These are phyloP conservation scores for Monilinia vaccinii-corymbosi DNA, from an alignment of 2,329 filamentous ascomycete species.

Conservation along the genomic window DNA sequence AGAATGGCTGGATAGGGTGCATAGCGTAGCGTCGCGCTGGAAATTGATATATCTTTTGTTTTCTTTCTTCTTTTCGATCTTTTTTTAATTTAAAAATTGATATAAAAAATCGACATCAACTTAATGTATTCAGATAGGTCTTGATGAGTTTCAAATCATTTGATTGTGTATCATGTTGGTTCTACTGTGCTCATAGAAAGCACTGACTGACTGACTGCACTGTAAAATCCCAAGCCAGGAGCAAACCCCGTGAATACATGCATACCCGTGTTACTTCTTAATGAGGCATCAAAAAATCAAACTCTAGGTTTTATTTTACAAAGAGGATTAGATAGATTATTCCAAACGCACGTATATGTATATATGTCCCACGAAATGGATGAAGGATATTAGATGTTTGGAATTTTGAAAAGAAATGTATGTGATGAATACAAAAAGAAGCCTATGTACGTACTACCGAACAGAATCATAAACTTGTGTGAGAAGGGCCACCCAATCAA, in stretches of 20 bases:
- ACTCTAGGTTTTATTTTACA: neutral
- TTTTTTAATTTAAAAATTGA: neutral
- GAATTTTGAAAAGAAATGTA: neutral
- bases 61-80: neutral
- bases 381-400: neutral
- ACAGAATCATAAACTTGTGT: neutral
- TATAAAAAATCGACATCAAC: neutral
- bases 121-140: neutral
- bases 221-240: too few relatives aligned
- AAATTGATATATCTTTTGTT: neutral
- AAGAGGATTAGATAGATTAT: neutral
- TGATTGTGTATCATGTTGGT: neutral
- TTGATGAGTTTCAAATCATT: neutral
- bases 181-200: too few relatives aligned
- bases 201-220: too few relatives aligned
- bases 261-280: too few relatives aligned
- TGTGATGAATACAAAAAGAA: neutral
- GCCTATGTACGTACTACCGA: neutral
- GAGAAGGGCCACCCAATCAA: neutral
- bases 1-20: neutral
- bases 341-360: neutral
- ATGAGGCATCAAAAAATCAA: too few relatives aligned
- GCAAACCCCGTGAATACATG: too few relatives aligned
- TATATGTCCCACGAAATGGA: neutral
- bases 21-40: slow-evolving; percentile 6